phyloP scores from a whole-genome alignment of 495 filamentous ascomycete genomes.

The Talaromyces trachyspermus region DNA sequence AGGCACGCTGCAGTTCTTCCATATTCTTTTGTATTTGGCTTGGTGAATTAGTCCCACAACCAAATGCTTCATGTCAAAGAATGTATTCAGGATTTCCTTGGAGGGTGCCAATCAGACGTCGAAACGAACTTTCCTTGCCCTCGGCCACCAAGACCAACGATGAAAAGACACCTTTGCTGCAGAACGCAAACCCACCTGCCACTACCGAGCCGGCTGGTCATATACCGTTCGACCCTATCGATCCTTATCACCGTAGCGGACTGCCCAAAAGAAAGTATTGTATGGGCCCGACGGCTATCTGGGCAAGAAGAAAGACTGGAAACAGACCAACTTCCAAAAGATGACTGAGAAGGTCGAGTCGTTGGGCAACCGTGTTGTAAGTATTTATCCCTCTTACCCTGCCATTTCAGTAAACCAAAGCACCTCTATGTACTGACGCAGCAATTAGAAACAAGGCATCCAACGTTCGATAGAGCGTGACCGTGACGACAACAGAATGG shows the following conservation, averaged over 20 bases:
- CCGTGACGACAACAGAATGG: slow-evolving; percentile 4
- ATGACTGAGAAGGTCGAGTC: slow-evolving; percentile 2
- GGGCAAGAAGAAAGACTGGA: slow-evolving; percentile 5
- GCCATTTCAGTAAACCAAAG: not conserved
- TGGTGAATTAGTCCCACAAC: not conserved
- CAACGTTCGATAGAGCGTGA: slow-evolving; percentile 2
- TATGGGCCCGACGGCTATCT: slow-evolving; percentile 9
- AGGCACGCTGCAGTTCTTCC: not conserved
- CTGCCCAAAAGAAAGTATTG: slow-evolving; percentile 6
- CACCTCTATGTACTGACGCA: no score
- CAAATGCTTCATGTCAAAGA: slow-evolving; percentile 5
- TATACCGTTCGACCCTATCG: slow-evolving; percentile 7
- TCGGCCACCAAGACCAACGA: no score
- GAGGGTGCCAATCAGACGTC: no score
- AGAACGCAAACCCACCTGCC: no score
- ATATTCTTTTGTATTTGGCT: slow-evolving; percentile 3
- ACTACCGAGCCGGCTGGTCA: no score
- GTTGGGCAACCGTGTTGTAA: slow-evolving; percentile 2
- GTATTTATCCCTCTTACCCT: not conserved
- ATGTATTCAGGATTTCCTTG: not conserved
- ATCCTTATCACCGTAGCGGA: slow-evolving; percentile 6
- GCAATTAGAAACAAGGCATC: not conserved
- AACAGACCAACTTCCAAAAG: not conserved
- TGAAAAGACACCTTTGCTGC: no score
- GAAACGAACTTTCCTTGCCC: no score